These are phyloP conservation scores for Diversispora eburnea DNA, from an alignment of 192 early-diverging fungal genomes.

Conservation along the genomic window DNA sequence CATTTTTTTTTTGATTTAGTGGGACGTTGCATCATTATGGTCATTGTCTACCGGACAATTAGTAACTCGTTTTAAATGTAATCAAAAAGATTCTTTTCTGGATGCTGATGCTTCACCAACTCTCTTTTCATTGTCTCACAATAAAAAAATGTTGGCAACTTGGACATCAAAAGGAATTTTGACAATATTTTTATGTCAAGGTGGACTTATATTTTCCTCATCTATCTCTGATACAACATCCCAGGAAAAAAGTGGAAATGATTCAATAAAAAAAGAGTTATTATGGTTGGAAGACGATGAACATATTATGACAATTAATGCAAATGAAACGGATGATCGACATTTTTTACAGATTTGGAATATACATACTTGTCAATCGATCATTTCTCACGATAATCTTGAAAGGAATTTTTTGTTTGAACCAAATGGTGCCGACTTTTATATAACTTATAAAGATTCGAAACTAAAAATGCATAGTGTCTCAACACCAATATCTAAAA, in stretches of 20 bases:
- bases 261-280: background rate
- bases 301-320: slow-evolving; percentile 5
- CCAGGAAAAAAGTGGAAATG: background rate
- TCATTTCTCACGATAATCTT: background rate
- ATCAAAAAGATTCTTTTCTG: slow-evolving; percentile 9
- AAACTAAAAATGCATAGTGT: background rate
- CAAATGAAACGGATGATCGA: background rate
- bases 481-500: background rate
- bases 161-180: slow-evolving; percentile 17
- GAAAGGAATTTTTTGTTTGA: background rate
- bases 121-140: slow-evolving; percentile 4
- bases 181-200: slow-evolving; percentile 6
- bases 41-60: slow-evolving; percentile 12
- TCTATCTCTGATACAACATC: background rate
- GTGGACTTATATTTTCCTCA: slow-evolving; percentile 10
- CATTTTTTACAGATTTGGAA: slow-evolving; percentile 7
- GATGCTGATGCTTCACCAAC: slow-evolving; percentile 14
- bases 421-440: background rate
- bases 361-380: background rate
- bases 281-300: slow-evolving; percentile 9
- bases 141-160: slow-evolving; percentile 8
- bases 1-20: background rate
- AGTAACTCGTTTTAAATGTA: slow-evolving; percentile 10
- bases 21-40: slow-evolving; percentile 12
- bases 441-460: background rate